Evolutionary conservation across 2,329 filamentous ascomycete species (phyloP).

Genomic region (Bretziella fagacearum): DNA sequence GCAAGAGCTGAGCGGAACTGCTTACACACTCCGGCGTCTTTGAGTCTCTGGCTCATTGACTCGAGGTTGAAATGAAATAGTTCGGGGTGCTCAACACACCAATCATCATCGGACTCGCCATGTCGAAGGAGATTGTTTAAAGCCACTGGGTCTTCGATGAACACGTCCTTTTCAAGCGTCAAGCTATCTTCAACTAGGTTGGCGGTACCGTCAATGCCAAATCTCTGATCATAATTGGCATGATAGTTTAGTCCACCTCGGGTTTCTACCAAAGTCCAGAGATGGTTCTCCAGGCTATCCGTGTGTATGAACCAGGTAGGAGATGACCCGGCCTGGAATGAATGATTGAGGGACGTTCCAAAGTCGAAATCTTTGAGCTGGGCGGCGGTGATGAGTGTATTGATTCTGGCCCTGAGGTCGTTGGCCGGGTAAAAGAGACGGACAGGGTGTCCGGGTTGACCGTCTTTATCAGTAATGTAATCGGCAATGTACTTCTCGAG

Average conservation of each 20-base stretch:
- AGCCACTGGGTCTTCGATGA: background rate
- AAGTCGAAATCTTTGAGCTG: background rate
- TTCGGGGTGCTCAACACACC: background rate
- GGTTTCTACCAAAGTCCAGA: background rate
- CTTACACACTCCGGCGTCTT: background rate
- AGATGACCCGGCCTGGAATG: background rate
- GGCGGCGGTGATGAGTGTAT: background rate
- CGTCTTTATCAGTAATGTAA: no score
- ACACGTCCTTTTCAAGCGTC: background rate
- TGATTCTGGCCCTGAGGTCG: background rate
- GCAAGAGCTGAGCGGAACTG: background rate
- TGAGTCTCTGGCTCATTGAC: background rate
- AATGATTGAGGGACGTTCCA: background rate
- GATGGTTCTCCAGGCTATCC: background rate
- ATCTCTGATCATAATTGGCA: background rate
- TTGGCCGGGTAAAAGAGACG: background rate
- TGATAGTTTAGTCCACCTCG: background rate
- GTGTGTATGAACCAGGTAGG: background rate
- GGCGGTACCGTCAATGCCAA: background rate
- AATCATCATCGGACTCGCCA: background rate
- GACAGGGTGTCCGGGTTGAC: no score
- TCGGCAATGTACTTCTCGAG: background rate
- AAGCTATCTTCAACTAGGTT: background rate
- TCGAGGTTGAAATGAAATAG: background rate
- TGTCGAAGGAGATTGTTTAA: background rate